A percentile compares a stretch with the other conserved stretches of the same genome.
Evolutionary conservation across 192 early-diverging fungal species (phyloP).

Genomic region (Backusella luteola): DNA sequence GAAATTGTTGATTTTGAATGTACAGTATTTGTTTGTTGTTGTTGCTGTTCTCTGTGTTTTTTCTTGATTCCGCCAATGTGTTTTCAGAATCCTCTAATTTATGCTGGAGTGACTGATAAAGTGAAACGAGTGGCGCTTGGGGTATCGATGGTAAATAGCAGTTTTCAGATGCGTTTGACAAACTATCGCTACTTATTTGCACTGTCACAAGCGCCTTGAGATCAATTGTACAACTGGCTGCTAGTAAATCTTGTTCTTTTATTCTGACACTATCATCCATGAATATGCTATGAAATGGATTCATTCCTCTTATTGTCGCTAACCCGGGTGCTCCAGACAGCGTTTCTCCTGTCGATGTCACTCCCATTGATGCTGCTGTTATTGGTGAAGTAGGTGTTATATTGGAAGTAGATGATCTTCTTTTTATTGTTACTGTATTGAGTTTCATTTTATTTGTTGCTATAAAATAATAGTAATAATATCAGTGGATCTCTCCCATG

Average conservation of each 20-base stretch:
- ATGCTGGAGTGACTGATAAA: constrained; percentile 40
- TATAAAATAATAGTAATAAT: neutral
- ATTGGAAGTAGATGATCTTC: constrained; percentile 19
- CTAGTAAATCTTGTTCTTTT: neutral
- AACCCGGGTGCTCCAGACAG: neutral
- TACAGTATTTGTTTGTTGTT: neutral
- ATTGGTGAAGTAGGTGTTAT: neutral
- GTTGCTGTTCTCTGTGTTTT: neutral
- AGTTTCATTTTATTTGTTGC: neutral
- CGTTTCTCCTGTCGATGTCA: neutral
- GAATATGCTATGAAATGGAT: constrained; percentile 12
- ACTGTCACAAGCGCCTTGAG: constrained; percentile 42
- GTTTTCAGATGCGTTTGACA: neutral
- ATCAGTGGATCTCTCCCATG: neutral
- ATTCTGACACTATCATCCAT: neutral
- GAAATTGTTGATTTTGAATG: constrained; percentile 4
- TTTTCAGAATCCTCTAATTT: constrained; percentile 27
- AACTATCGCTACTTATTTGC: constrained; percentile 33
- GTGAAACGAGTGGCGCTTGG: constrained; percentile 42
- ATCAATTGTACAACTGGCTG: constrained; percentile 42
- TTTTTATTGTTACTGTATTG: neutral
- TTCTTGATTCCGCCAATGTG: constrained; percentile 21
- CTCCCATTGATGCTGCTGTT: neutral
- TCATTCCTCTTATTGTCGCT: neutral
- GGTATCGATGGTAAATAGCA: constrained; percentile 47